A percentile compares a stretch with the other conserved stretches of the same genome.
These are phyloP conservation scores for Tetrapisispora nanseiensis DNA, from an alignment of 805 yeast genomes.

Conservation along the genomic window DNA sequence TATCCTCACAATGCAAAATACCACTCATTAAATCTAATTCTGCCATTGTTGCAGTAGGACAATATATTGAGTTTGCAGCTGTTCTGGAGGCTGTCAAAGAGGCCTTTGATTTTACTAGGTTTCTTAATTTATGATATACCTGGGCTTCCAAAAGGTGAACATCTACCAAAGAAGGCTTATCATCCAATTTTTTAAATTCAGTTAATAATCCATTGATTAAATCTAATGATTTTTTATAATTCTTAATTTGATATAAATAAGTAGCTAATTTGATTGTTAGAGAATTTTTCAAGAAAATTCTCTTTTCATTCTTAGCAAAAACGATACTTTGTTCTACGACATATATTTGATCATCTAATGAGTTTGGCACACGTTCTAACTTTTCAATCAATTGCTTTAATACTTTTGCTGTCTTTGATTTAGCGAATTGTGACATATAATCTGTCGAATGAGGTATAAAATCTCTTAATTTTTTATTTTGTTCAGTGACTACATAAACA, in stretches of 20 bases:
- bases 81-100: constrained; percentile 92
- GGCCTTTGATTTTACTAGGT: constrained; percentile 84
- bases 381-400: constrained; percentile 72
- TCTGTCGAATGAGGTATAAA: constrained; percentile 61
- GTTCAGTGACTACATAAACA: constrained; percentile 44
- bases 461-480: constrained; percentile 42
- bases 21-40: constrained; percentile 94
- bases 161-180: constrained; percentile 88
- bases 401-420: constrained; percentile 90
- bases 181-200: constrained; percentile 91
- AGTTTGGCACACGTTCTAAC: constrained; percentile 52
- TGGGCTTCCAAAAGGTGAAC: constrained; percentile 87
- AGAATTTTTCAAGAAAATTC: constrained; percentile 82
- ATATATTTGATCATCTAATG: constrained; percentile 59
- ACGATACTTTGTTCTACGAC: constrained; percentile 72
- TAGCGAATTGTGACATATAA: constrained; percentile 73
- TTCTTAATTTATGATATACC: constrained; percentile 83
- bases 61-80: constrained; percentile 92
- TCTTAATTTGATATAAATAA: constrained; percentile 55
- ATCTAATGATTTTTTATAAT: constrained; percentile 59
- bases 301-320: constrained; percentile 77
- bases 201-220: constrained; percentile 62
- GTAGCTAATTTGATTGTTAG: constrained; percentile 76
- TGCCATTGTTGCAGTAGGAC: constrained; percentile 90
- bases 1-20: constrained; percentile 89